Percentiles rank a stretch among this genome's conserved stretches.
These are phyloP conservation scores for Wickerhamiella occidentalis DNA, from an alignment of 805 yeast species.

Conservation along the genomic window DNA sequence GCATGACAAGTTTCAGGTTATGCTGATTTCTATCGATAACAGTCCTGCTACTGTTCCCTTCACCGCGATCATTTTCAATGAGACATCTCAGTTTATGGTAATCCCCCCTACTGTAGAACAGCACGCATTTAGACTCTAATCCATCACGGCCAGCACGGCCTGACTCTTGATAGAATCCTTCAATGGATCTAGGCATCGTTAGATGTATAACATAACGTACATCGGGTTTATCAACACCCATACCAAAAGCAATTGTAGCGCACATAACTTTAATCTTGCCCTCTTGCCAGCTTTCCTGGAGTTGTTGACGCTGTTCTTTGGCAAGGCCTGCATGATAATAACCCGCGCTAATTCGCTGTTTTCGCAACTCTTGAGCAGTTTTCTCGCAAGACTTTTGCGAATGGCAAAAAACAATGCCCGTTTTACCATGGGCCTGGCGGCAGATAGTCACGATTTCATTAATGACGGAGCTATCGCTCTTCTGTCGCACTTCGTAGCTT, in stretches of 20 bases:
- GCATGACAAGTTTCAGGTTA: conserved; percentile 70
- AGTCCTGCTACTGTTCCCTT: conserved; percentile 37
- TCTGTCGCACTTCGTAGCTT: conserved; percentile 62
- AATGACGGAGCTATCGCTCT: conserved; percentile 26
- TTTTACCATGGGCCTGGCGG: conserved; percentile 38
- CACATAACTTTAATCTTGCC: conserved; percentile 66
- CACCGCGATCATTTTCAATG: conserved; percentile 36
- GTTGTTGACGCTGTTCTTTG: conserved; percentile 52
- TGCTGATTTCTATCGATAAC: conserved; percentile 52
- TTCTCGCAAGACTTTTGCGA: conserved; percentile 82
- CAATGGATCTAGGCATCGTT: conserved; percentile 78
- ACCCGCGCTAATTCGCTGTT: conserved; percentile 50
- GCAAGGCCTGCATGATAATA: conserved; percentile 94
- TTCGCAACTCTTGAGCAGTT: conserved; percentile 48
- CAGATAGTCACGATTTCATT: conserved; percentile 16
- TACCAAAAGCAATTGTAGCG: conserved; percentile 97
- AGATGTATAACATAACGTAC: conserved; percentile 85
- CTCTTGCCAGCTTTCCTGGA: conserved; percentile 78
- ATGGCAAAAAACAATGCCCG: conserved; percentile 91
- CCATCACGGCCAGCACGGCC: conserved; percentile 99
- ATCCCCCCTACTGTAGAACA: conserved; percentile 72
- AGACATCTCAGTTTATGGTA: conserved; percentile 62
- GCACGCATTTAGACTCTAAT: conserved; percentile 60
- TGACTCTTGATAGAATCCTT: conserved; percentile 95
- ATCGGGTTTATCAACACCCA: conserved; percentile 97